Conservation (phyloP, 106 monocot species). For the Dioscorea alata region DNA sequence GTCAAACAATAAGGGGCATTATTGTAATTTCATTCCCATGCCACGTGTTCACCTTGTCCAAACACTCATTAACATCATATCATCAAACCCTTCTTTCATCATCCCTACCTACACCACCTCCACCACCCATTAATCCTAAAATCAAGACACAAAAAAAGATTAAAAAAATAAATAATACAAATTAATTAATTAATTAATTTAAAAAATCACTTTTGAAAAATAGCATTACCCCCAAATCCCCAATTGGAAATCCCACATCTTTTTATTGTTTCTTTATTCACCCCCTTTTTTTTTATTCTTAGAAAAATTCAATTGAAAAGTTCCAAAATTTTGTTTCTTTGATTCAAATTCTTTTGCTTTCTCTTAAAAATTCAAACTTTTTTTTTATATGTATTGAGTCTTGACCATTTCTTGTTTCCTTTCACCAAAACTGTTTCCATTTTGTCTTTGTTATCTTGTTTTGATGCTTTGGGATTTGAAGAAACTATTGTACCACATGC, state of each 20-base stretch:
- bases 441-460: too few relatives aligned
- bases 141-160: neutral
- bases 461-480: too few relatives aligned
- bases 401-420: conserved; percentile 2
- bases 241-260: neutral
- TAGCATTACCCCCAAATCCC: neutral
- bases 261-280: too few relatives aligned
- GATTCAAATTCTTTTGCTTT: neutral
- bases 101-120: neutral
- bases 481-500: too few relatives aligned
- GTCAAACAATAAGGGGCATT: neutral
- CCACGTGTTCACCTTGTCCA: neutral
- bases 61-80: neutral
- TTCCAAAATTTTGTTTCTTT: neutral
- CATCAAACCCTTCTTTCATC: neutral
- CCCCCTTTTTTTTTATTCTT: too few relatives aligned
- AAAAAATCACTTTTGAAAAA: too few relatives aligned
- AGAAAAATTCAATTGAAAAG: neutral
- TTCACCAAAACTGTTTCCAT: too few relatives aligned
- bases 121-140: neutral
- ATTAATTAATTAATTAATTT: too few relatives aligned
- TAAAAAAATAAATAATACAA: neutral
- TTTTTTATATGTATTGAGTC: neutral
- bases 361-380: neutral
- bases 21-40: neutral